Conservation (phyloP, 768 basidiomycete genomes). For the Auricularia cornea region DNA sequence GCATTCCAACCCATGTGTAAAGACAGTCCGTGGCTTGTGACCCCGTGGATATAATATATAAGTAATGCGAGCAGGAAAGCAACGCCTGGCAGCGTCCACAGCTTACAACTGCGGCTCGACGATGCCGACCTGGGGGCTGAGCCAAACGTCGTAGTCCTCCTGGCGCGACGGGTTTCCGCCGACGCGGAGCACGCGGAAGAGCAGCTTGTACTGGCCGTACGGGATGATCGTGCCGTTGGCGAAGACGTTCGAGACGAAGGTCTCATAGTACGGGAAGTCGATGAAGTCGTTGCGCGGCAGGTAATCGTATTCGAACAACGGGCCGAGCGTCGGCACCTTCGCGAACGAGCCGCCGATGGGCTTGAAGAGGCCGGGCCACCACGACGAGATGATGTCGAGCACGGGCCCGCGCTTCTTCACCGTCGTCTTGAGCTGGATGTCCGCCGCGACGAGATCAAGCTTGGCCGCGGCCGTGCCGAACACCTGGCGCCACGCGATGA, state of each 20-base stretch:
- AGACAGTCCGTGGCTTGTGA: too few relatives aligned
- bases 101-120: background rate
- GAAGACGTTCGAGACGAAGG: conserved; percentile 6
- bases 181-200: conserved; percentile 10
- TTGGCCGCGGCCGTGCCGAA: conserved; percentile 2
- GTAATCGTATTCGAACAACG: background rate
- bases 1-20: too few relatives aligned
- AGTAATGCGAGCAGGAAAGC: too few relatives aligned
- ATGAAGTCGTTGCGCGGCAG: conserved; percentile 1
- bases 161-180: conserved; percentile 7
- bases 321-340: conserved; percentile 2
- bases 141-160: conserved; percentile 6
- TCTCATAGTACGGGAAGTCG: background rate
- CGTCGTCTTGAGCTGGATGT: background rate
- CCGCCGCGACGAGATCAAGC: conserved; percentile 5
- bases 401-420: background rate
- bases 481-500: background rate
- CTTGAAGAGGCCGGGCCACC: background rate
- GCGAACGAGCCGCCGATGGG: background rate
- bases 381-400: background rate
- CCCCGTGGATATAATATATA: too few relatives aligned
- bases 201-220: conserved; percentile 22
- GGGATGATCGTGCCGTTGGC: conserved; percentile 24
- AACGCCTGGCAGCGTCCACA: too few relatives aligned
- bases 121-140: conserved; percentile 3